These are phyloP conservation scores for Elaeis oleifera DNA, from an alignment of 202 grass and related monocot species.

Conservation along the genomic window DNA sequence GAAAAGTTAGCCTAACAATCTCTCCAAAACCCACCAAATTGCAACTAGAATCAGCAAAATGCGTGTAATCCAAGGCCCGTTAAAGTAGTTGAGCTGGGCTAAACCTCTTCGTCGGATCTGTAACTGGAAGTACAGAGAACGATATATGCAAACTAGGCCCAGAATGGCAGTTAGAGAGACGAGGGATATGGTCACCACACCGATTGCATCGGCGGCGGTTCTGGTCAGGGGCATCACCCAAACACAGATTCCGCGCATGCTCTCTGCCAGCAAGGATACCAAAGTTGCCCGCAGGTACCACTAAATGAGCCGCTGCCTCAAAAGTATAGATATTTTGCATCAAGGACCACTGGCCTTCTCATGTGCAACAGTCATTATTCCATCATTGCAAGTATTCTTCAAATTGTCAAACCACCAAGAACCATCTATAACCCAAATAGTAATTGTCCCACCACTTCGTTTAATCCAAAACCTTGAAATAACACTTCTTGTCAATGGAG, in stretches of 20 bases:
- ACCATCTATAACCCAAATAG: not conserved
- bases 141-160: slow-evolving; percentile 58
- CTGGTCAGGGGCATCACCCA: slow-evolving; percentile 60
- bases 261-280: slow-evolving; percentile 18
- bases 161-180: slow-evolving; percentile 51
- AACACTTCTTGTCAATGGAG: too few relatives aligned
- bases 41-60: slow-evolving; percentile 52
- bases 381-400: not conserved
- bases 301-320: slow-evolving; percentile 27
- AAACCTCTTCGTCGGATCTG: slow-evolving; percentile 48
- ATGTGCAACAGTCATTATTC: slow-evolving; percentile 24
- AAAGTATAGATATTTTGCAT: not conserved
- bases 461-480: too few relatives aligned
- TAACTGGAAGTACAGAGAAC: slow-evolving; percentile 59
- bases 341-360: not conserved
- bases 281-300: slow-evolving; percentile 8
- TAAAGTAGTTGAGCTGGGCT: slow-evolving; percentile 67
- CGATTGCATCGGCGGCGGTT: slow-evolving; percentile 60
- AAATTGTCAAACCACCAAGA: not conserved
- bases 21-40: slow-evolving; percentile 78
- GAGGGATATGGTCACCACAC: slow-evolving; percentile 80
- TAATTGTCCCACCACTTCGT: not conserved
- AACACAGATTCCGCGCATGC: slow-evolving; percentile 23
- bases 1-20: slow-evolving; percentile 54
- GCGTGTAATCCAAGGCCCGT: slow-evolving; percentile 67